Evolutionary conservation across 495 filamentous ascomycete species (phyloP).

Genomic region (Clavariopsis aquatica): DNA sequence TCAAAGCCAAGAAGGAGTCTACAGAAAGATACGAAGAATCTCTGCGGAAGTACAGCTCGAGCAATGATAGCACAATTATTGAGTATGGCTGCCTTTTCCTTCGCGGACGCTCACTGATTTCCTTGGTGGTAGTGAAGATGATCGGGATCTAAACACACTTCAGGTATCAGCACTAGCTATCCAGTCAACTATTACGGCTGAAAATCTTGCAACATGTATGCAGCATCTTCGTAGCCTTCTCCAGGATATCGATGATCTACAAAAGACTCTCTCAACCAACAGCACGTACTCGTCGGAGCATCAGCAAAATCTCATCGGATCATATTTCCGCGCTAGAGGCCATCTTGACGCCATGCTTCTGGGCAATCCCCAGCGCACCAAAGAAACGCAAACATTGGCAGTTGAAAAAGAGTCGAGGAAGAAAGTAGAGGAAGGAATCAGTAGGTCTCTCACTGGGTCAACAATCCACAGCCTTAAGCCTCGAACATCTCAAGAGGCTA

Average conservation of each 20-base stretch:
- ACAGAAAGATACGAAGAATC: slow-evolving; percentile 33
- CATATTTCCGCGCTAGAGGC: slow-evolving; percentile 31
- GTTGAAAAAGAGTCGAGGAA: background rate
- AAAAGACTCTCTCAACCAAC: slow-evolving; percentile 13
- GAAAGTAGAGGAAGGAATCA: background rate
- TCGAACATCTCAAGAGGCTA: background rate
- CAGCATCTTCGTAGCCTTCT: slow-evolving; percentile 29
- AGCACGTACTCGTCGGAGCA: slow-evolving; percentile 24
- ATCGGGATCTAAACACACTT: background rate
- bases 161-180: slow-evolving; percentile 15
- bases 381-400: background rate
- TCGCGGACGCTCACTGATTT: background rate
- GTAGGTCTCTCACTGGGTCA: background rate
- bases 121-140: background rate
- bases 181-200: slow-evolving; percentile 20
- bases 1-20: slow-evolving; percentile 31
- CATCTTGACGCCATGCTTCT: slow-evolving; percentile 30
- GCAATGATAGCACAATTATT: slow-evolving; percentile 16
- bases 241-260: slow-evolving; percentile 25
- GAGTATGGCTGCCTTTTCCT: background rate
- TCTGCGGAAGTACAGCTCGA: slow-evolving; percentile 25
- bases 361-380: slow-evolving; percentile 12
- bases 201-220: slow-evolving; percentile 28
- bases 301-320: slow-evolving; percentile 33
- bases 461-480: background rate